Percentiles rank a stretch among this genome's conserved stretches.
These are phyloP conservation scores for Lippia alba DNA, from an alignment of 305 asterid genomes.

Conservation along the genomic window DNA sequence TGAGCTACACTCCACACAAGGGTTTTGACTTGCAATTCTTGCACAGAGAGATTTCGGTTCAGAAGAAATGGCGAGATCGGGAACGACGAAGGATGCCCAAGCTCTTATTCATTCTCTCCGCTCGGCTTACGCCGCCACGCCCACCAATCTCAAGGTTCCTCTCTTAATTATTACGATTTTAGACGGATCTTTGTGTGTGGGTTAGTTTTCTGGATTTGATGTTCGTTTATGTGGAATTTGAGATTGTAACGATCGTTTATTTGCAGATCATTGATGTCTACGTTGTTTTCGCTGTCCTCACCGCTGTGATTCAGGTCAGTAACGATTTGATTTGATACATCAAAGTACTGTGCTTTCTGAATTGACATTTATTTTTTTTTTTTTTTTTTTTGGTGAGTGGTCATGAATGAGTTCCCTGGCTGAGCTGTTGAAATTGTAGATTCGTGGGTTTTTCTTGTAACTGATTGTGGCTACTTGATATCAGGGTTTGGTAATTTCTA, in stretches of 20 bases:
- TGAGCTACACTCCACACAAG: neutral
- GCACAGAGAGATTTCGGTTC: constrained; percentile 1
- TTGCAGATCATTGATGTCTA: constrained; percentile 83
- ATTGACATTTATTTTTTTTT: neutral
- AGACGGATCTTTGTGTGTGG: constrained; percentile 1
- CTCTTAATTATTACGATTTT: neutral
- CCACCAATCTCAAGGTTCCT: constrained; percentile 54
- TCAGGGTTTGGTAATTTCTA: neutral
- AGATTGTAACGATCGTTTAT: neutral
- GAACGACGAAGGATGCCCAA: constrained; percentile 52
- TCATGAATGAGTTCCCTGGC: neutral
- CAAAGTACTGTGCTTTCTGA: neutral
- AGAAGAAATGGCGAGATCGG: constrained; percentile 42
- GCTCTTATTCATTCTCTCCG: constrained; percentile 52
- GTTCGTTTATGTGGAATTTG: neutral
- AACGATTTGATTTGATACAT: neutral
- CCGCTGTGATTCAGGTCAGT: constrained; percentile 78
- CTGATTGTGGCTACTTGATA: neutral
- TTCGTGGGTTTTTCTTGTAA: neutral
- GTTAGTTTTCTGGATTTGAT: constrained; percentile 3
- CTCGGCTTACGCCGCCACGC: constrained; percentile 50
- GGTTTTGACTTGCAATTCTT: neutral
- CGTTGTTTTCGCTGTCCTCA: constrained; percentile 64
- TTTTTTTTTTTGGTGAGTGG: no score
- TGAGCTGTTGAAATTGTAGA: neutral